These are phyloP conservation scores for Lojkania enalia DNA, from an alignment of 2,329 filamentous ascomycete species.

Conservation along the genomic window DNA sequence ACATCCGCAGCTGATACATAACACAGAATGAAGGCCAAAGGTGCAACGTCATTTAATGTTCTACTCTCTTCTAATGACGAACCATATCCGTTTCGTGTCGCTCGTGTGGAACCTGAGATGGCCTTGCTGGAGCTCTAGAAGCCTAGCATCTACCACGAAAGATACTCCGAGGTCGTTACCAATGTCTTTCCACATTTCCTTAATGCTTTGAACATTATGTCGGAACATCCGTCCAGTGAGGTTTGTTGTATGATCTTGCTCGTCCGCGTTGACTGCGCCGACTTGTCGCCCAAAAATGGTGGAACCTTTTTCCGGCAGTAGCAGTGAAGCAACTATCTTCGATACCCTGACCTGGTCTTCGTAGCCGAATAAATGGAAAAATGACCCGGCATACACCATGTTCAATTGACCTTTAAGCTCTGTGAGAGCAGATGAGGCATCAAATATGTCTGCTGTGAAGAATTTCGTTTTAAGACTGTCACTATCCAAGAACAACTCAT, in stretches of 20 bases:
- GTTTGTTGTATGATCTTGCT: slow-evolving; percentile 17
- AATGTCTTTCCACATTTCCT: slow-evolving; percentile 45
- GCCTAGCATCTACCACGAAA: slow-evolving; percentile 24
- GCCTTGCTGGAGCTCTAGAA: slow-evolving; percentile 12
- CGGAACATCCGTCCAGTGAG: slow-evolving; percentile 27
- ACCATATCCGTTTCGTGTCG: slow-evolving; percentile 25
- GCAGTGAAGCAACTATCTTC: slow-evolving; percentile 36
- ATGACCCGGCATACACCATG: slow-evolving; percentile 46
- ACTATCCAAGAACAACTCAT: slow-evolving; percentile 35
- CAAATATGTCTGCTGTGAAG: slow-evolving; percentile 55
- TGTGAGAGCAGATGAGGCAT: slow-evolving; percentile 28
- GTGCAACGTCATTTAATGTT: slow-evolving; percentile 9
- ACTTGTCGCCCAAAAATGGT: slow-evolving; percentile 59
- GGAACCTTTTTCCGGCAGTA: slow-evolving; percentile 47
- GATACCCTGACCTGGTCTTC: slow-evolving; percentile 37
- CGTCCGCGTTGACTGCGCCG: slow-evolving; percentile 36
- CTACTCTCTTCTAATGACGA: slow-evolving; percentile 27
- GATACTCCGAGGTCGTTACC: slow-evolving; percentile 34
- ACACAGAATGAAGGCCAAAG: not conserved
- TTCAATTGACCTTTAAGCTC: slow-evolving; percentile 37
- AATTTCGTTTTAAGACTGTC: slow-evolving; percentile 53
- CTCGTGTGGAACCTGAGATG: slow-evolving; percentile 17
- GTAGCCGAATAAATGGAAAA: slow-evolving; percentile 49
- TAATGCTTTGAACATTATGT: slow-evolving; percentile 42
- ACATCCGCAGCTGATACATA: slow-evolving; percentile 8